These are phyloP conservation scores for Aspergillus texensis DNA, from an alignment of 2,329 filamentous ascomycete species.

Conservation along the genomic window DNA sequence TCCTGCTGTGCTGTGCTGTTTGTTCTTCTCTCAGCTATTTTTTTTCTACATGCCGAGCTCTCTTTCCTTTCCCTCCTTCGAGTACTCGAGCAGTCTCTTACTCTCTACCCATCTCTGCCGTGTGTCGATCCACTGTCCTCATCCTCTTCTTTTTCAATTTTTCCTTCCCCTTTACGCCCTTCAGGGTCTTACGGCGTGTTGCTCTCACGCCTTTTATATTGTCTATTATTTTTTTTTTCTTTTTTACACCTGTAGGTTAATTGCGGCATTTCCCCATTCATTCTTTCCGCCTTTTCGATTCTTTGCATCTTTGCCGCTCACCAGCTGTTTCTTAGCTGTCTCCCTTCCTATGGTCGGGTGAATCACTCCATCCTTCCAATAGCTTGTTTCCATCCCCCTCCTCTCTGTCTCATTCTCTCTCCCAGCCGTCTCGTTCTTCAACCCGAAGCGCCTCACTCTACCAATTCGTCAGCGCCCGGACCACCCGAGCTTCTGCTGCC, in stretches of 20 bases:
- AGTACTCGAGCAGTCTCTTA: neutral
- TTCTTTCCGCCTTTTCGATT: slow-evolving; percentile 5
- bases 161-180: slow-evolving; percentile 18
- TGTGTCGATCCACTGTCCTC: slow-evolving; percentile 23
- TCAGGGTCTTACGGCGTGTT: slow-evolving; percentile 14
- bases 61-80: neutral
- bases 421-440: slow-evolving; percentile 9
- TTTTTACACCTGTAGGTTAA: neutral
- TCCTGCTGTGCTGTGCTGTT: neutral
- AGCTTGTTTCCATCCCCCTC: slow-evolving; percentile 15
- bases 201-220: neutral
- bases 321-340: slow-evolving; percentile 1
- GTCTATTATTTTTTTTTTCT: neutral
- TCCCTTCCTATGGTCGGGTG: slow-evolving; percentile 6
- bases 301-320: slow-evolving; percentile 2
- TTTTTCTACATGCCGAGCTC: slow-evolving; percentile 2
- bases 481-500: neutral
- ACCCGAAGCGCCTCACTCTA: slow-evolving; percentile 8
- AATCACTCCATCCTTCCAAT: slow-evolving; percentile 2
- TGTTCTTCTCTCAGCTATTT: neutral
- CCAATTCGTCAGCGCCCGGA: slow-evolving; percentile 14
- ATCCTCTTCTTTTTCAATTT: neutral
- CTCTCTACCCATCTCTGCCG: slow-evolving; percentile 14
- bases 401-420: neutral
- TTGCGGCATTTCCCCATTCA: slow-evolving; percentile 8